Evolutionary conservation across 148 eudicot genomes (phyloP).

Genomic region (Fallopia convolvulus): DNA sequence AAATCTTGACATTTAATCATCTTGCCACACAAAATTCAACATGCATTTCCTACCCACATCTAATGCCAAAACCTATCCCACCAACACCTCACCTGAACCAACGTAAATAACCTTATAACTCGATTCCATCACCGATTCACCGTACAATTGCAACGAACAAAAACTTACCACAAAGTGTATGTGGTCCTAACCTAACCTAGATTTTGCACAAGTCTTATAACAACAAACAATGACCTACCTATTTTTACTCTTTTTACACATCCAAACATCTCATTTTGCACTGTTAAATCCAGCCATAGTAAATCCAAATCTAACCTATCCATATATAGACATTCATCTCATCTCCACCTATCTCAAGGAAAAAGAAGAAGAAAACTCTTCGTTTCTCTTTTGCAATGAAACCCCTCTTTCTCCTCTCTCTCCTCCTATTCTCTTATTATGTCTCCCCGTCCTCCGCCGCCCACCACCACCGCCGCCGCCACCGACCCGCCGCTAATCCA

Average conservation of each 20-base stretch:
- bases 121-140: too few species aligned
- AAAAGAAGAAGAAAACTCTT: neutral
- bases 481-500: neutral
- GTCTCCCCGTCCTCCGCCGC: constrained; percentile 24
- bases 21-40: neutral
- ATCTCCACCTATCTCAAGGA: neutral
- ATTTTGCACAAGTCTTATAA: too few species aligned
- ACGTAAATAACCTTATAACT: too few species aligned
- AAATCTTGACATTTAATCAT: neutral
- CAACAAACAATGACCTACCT: too few species aligned
- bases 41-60: neutral
- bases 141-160: too few species aligned
- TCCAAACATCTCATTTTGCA: neutral
- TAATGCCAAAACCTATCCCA: neutral
- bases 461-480: constrained; percentile 3
- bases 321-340: neutral
- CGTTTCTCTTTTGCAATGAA: neutral
- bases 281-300: neutral
- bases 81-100: neutral
- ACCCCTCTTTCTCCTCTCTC: constrained; percentile 24
- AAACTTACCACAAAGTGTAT: too few species aligned
- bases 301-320: neutral
- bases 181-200: too few species aligned
- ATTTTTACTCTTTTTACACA: too few species aligned
- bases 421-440: constrained; percentile 21